phyloP scores from a whole-genome alignment of 345 rosid species.

The Geranium rotundifolium region DNA sequence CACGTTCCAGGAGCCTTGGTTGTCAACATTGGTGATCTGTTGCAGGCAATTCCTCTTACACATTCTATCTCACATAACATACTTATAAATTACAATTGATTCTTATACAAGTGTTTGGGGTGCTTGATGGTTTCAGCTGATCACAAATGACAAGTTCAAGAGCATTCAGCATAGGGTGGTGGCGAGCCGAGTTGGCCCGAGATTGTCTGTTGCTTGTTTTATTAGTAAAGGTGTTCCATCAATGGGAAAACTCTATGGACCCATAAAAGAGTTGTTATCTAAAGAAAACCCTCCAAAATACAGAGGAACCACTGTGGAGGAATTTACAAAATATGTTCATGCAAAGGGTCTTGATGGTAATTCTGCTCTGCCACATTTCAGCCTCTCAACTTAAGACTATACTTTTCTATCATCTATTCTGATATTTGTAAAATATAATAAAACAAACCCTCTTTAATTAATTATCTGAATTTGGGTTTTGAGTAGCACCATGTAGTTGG shows the following conservation, averaged over 20 bases:
- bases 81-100: too few species aligned
- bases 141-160: conserved; percentile 36
- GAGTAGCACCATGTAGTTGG: too few species aligned
- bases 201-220: conserved; percentile 37
- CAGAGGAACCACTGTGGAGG: conserved; percentile 17
- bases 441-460: too few species aligned
- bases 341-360: conserved; percentile 30
- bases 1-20: conserved; percentile 36
- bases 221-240: conserved; percentile 10
- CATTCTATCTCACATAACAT: too few species aligned
- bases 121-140: conserved; percentile 26
- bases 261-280: conserved; percentile 31
- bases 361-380: conserved; percentile 26
- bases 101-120: too few species aligned
- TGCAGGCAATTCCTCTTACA: conserved; percentile 50
- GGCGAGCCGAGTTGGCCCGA: conserved; percentile 27
- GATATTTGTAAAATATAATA: too few species aligned
- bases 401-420: too few species aligned
- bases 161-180: conserved; percentile 37
- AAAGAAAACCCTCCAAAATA: conserved; percentile 28
- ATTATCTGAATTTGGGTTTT: too few species aligned
- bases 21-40: conserved; percentile 45
- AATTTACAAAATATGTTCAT: conserved; percentile 7
- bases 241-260: conserved; percentile 16
- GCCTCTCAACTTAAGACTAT: too few species aligned